phyloP scores from a whole-genome alignment of 768 basidiomycete species.

The Hericium rajendrae region DNA sequence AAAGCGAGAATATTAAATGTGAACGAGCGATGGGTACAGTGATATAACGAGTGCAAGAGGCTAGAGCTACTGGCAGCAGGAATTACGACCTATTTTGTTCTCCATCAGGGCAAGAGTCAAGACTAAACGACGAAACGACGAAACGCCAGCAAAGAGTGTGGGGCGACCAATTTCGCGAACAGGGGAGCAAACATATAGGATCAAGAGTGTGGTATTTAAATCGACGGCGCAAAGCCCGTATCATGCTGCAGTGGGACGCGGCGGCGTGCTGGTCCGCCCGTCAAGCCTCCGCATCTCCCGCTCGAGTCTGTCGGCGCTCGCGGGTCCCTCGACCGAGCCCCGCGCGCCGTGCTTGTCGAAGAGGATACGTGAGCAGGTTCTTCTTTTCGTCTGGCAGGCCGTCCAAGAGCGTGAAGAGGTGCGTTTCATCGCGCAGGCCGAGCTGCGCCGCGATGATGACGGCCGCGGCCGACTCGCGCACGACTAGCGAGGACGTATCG shows the following conservation, averaged over 20 bases:
- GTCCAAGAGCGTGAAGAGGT: constrained; percentile 71
- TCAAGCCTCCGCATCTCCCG: constrained; percentile 77
- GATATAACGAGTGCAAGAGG: too few relatives aligned
- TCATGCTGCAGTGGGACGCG: constrained; percentile 13
- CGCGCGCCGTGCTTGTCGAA: constrained; percentile 83
- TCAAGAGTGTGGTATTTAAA: neutral
- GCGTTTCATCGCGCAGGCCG: constrained; percentile 73
- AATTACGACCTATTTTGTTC: too few relatives aligned
- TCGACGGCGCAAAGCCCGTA: neutral
- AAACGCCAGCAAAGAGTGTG: too few relatives aligned
- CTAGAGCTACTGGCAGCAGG: too few relatives aligned
- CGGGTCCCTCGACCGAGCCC: constrained; percentile 22
- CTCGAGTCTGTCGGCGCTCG: constrained; percentile 56
- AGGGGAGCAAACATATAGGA: too few relatives aligned
- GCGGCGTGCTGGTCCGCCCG: constrained; percentile 68
- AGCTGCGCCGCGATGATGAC: constrained; percentile 79
- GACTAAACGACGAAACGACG: too few relatives aligned
- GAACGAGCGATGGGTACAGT: too few relatives aligned
- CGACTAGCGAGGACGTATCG: constrained; percentile 60
- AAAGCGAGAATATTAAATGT: too few relatives aligned
- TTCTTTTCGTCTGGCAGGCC: constrained; percentile 86
- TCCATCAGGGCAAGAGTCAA: too few relatives aligned
- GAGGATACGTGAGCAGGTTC: constrained; percentile 76
- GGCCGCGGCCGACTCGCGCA: constrained; percentile 77
- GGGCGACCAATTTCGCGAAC: too few relatives aligned